Evolutionary conservation across 177 flowering plant genomes (phyloP).

Genomic region (Vitis hybrid): DNA sequence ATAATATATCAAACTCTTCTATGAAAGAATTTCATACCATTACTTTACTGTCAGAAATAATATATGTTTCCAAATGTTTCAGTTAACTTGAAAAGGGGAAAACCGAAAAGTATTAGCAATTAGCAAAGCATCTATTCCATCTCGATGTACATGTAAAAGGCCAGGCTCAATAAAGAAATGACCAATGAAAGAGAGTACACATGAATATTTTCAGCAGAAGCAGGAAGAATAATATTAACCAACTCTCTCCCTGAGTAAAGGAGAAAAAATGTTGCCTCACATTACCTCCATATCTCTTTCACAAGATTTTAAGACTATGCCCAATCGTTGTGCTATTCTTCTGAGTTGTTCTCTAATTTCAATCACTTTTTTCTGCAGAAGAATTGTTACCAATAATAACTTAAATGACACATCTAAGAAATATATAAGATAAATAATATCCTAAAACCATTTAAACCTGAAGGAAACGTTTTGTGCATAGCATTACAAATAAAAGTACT

Average conservation of each 20-base stretch:
- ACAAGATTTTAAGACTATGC: constrained; percentile 77
- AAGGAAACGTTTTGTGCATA: neutral
- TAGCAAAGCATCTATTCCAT: too few species aligned
- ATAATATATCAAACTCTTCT: too few species aligned
- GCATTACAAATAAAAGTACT: neutral
- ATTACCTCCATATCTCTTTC: constrained; percentile 76
- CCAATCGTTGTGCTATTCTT: constrained; percentile 63
- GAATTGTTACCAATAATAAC: neutral
- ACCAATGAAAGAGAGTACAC: neutral
- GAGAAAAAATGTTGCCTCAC: neutral
- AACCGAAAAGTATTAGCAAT: too few species aligned
- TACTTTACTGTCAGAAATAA: too few species aligned
- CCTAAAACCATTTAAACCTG: too few species aligned
- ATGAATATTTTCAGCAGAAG: neutral
- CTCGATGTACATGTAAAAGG: too few species aligned
- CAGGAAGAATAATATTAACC: neutral
- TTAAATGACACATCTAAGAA: neutral
- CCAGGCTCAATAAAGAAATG: too few species aligned
- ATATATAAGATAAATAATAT: neutral
- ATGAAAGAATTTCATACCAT: too few species aligned
- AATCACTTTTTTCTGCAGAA: constrained; percentile 81
- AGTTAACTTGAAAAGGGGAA: neutral
- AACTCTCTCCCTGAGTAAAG: neutral
- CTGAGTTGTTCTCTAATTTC: constrained; percentile 86
- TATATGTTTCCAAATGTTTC: too few species aligned